Evolutionary conservation across 2,329 filamentous ascomycete genomes (phyloP), one percentile per base, ranked within the genome.

Genomic region (Colletotrichum lini): DNA sequence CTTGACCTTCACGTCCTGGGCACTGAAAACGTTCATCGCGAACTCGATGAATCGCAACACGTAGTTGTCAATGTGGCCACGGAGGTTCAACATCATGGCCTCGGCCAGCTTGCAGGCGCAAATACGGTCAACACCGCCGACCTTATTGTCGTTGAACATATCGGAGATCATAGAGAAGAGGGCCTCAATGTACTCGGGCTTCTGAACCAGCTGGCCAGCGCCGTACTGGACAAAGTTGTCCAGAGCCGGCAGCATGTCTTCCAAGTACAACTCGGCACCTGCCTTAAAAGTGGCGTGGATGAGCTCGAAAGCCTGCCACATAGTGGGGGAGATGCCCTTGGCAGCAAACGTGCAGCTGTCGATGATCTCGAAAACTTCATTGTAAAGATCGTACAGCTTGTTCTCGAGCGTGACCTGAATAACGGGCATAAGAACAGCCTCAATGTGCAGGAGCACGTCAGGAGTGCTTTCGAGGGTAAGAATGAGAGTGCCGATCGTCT

Each of bases 141-240:
- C 94, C 78, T 98, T 97, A 73, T 93, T 91, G 76, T 98, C 95
- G 69, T 90, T 89, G 85, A 99, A 99, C 85, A 98, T 98, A 63
- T 97, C 95, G 64, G 93, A 90, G 15, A 98, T 94, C 94, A 99
- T 99, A 54, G 94, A 92, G 76, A 94, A 95, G 63, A 98, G 89
- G 1, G 96, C 96, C 71, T 94, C 90, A 35, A 98, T 89, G 80
- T 98, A 98, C 74, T 92, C 89, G 35, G 93, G 94, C 78, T 95
- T 97, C 80, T 96, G 91, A 26, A 93, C 86, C 70, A 99, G 87
- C 77, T 93, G 92, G 23, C 91, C 88, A 53, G 93, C 92, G 68
- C 96, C 96, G 78, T 97, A 99, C 77, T 96, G 93, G 64, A 99
- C 94, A 80, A 97, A 98, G 86, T 99, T 99, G 84, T 99, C 96